Evolutionary conservation across 1,284 basidiomycete genomes (phyloP).

Genomic region (Irpex sp.): DNA sequence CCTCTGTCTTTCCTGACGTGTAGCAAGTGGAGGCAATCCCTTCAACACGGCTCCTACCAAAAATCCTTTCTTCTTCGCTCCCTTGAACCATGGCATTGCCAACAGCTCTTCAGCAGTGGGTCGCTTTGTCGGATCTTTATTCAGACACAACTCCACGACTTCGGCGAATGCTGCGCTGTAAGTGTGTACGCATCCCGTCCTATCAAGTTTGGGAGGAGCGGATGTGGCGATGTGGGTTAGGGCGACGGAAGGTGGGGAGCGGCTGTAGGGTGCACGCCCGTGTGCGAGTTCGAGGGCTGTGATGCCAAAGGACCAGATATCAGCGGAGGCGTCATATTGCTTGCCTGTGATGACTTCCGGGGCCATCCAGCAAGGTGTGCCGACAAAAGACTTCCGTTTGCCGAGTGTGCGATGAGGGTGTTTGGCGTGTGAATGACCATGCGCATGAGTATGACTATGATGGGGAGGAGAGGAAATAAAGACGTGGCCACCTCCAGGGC

Average conservation of each 20-base stretch:
- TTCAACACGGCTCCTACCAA: conserved; percentile 73
- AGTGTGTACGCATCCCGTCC: conserved; percentile 67
- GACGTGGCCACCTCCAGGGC: conserved; percentile 12
- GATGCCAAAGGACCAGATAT: conserved; percentile 92
- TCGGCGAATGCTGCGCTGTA: conserved; percentile 84
- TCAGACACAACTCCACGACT: conserved; percentile 76
- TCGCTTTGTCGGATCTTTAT: conserved; percentile 78
- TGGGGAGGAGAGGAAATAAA: conserved; percentile 4
- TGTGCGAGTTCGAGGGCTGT: conserved; percentile 84
- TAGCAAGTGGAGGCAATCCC: conserved; percentile 65
- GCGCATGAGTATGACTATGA: conserved; percentile 15
- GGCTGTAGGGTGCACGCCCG: conserved; percentile 78
- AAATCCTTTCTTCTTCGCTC: conserved; percentile 70
- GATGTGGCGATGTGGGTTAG: conserved; percentile 76
- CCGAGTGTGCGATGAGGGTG: conserved; percentile 36
- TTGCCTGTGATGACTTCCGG: conserved; percentile 85
- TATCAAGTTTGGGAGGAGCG: conserved; percentile 70
- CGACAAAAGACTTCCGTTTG: conserved; percentile 85
- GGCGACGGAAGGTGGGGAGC: conserved; percentile 72
- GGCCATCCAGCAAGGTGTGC: conserved; percentile 95
- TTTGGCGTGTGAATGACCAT: conserved; percentile 8
- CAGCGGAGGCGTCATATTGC: conserved; percentile 81
- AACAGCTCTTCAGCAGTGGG: conserved; percentile 80
- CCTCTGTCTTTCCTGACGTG: conserved; percentile 64
- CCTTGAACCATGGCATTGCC: conserved; percentile 76